Evolutionary conservation across 192 early-diverging fungal species (phyloP), one percentile per base, ranked within the genome.

Genomic region (Coemansia sp.): DNA sequence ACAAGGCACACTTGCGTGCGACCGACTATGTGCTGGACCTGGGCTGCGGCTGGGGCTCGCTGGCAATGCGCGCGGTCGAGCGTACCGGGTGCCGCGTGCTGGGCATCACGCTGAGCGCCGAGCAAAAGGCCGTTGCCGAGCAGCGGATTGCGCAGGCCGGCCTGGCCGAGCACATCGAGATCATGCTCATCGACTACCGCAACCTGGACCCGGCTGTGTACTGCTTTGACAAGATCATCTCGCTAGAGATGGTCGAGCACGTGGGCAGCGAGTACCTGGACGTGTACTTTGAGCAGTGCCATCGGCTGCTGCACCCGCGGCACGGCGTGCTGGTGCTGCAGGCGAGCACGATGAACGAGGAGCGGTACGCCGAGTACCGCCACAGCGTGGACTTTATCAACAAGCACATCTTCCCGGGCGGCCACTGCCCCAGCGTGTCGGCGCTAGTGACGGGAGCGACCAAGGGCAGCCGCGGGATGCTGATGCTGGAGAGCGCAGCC

Each of bases 341-440:
- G 56, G 78, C 77, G 20, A 87, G 83, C 56, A 81, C 82, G 3
- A 84, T 87, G 76, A 82, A 82, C 19, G 85, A 87, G 23, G 61
- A 71, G 42, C 64, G 83, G 17, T 83, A 83, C 45, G 65, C 66
- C 38, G 53, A 65, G 26, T 87, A 87, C 52, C 51, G 61, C 19
- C 56, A 55, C 38, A 63, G 64, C 14, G 67, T 76, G 9, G 85
- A 87, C 63, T 83, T 82, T 63, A 87, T 87, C 48, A 75, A 83
- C 41, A 82, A 83, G 64, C 77, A 87, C 61, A 87, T 87, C 25
- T 87, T 87, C 53, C 85, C 85, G 11, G 85, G 85, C 34, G 83
- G 83, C 0, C 82, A 85, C 41, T 81, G 78, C 52, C 85, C 85
- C n/a, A 77, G 77, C 32, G 54, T 86, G 5, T 75, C 84, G 16